These are phyloP conservation scores for Penicillium sp. DNA, from an alignment of 2,329 filamentous ascomycete genomes.

Conservation along the genomic window DNA sequence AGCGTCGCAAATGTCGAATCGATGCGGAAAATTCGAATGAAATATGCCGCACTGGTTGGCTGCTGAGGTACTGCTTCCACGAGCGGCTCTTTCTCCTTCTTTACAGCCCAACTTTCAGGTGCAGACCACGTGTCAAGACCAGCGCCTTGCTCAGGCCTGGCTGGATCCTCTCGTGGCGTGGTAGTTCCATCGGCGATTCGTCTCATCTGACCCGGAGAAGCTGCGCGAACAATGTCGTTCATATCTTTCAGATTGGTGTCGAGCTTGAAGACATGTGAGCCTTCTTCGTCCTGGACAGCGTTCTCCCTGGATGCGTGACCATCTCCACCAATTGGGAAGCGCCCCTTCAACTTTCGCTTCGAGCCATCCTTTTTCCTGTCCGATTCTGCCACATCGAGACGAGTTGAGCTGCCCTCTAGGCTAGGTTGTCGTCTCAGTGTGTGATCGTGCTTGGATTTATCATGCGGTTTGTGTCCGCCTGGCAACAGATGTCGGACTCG, in stretches of 20 bases:
- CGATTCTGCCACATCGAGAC: conserved; percentile 27
- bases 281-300: conserved; percentile 48
- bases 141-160: conserved; percentile 45
- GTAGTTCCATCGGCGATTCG: conserved; percentile 29
- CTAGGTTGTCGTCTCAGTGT: conserved; percentile 35
- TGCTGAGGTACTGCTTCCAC: conserved; percentile 7
- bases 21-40: conserved; percentile 88
- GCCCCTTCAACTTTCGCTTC: conserved; percentile 32
- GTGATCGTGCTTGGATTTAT: conserved; percentile 28
- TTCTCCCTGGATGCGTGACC: conserved; percentile 17
- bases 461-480: conserved; percentile 25
- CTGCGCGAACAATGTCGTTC: conserved; percentile 73
- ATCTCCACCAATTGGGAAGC: conserved; percentile 26
- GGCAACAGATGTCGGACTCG: conserved; percentile 47
- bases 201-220: conserved; percentile 61
- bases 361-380: conserved; percentile 35
- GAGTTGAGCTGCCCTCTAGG: conserved; percentile 25
- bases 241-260: conserved; percentile 87
- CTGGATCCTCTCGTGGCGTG: conserved; percentile 24
- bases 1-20: conserved; percentile 93
- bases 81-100: conserved; percentile 45
- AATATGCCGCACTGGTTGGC: conserved; percentile 57
- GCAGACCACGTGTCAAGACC: conserved; percentile 63
- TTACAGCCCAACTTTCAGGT: conserved; percentile 94
- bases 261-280: conserved; percentile 59